These are phyloP conservation scores for Apophysomyces trapeziformis DNA, from an alignment of 371 early-diverging fungal species.

Conservation along the genomic window DNA sequence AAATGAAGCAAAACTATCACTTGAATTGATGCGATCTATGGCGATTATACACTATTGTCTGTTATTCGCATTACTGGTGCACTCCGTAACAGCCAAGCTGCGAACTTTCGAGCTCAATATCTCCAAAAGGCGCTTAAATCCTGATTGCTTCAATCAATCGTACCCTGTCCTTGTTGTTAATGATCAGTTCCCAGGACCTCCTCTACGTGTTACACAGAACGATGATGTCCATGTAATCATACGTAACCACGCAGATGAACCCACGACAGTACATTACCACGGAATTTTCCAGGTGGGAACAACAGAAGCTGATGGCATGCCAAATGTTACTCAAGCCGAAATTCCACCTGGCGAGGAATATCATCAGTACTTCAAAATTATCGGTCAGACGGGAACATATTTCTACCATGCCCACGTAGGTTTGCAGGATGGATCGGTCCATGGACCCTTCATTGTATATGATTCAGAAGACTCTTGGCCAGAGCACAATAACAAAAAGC, in stretches of 20 bases:
- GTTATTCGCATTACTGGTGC: conserved; percentile 2
- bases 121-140: conserved; percentile 18
- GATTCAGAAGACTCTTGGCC: conserved; percentile 39
- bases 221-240: conserved; percentile 41
- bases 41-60: background rate
- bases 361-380: conserved; percentile 35
- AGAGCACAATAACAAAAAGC: background rate
- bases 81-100: conserved; percentile 7
- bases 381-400: conserved; percentile 47
- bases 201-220: conserved; percentile 33
- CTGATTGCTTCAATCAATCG: conserved; percentile 32
- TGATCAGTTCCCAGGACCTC: conserved; percentile 48
- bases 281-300: conserved; percentile 49
- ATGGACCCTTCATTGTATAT: conserved; percentile 52
- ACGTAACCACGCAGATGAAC: conserved; percentile 22
- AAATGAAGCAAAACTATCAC: background rate
- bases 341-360: conserved; percentile 36
- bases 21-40: background rate
- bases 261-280: conserved; percentile 41
- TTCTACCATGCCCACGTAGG: conserved; percentile 54
- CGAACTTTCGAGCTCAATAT: conserved; percentile 26
- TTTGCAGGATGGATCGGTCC: conserved; percentile 38
- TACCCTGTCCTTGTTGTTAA: conserved; percentile 32
- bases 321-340: conserved; percentile 43
- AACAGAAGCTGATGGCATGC: conserved; percentile 46